These are phyloP conservation scores for Omphalea diandra DNA, from an alignment of 441 rosid genomes.

Conservation along the genomic window DNA sequence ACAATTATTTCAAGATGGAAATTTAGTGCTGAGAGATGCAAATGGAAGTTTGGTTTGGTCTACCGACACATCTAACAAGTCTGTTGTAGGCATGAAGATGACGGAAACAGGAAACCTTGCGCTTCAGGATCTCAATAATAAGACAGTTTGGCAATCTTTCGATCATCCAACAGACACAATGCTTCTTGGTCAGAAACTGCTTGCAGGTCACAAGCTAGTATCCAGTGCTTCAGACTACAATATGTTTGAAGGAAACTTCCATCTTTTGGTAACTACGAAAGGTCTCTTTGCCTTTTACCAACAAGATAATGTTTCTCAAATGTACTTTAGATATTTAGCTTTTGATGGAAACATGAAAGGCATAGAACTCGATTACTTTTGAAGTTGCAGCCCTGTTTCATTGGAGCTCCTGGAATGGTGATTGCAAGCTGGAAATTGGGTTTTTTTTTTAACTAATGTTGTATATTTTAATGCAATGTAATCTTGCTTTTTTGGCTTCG, in stretches of 20 bases:
- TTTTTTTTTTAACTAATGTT: too few species aligned
- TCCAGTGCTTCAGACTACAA: constrained; percentile 7
- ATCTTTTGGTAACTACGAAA: neutral
- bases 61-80: neutral
- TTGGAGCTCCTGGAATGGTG: too few species aligned
- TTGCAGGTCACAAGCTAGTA: neutral
- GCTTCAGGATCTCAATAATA: neutral
- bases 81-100: too few species aligned
- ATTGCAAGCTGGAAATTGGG: too few species aligned
- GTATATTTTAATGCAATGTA: too few species aligned
- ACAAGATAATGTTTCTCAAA: neutral
- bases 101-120: neutral
- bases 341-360: neutral
- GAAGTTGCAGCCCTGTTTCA: too few species aligned
- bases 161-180: constrained; percentile 26
- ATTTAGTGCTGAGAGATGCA: neutral
- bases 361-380: too few species aligned
- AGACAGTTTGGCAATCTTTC: constrained; percentile 26
- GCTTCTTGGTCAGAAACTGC: constrained; percentile 18
- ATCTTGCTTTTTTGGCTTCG: too few species aligned
- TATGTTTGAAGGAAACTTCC: neutral
- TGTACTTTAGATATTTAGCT: neutral
- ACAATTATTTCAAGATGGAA: neutral
- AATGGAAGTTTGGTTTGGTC: neutral
- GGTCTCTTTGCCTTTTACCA: constrained; percentile 2